Conservation (phyloP, 164 flowering plant species). For the Dillenia suffruticosa region DNA sequence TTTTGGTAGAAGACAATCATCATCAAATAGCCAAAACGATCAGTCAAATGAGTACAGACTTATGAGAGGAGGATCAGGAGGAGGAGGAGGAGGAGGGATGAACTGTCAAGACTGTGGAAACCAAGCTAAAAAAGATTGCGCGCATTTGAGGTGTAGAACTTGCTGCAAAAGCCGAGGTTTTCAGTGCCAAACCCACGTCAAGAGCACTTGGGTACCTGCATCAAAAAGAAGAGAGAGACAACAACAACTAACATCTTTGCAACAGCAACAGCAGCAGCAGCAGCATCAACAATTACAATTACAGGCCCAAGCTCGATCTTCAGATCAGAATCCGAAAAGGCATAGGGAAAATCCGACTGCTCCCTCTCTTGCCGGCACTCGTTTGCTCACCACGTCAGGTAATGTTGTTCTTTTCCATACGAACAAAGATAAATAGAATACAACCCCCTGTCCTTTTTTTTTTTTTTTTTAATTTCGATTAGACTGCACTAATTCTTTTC, state of each 20-base stretch:
- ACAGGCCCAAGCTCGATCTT: slow-evolving; percentile 15
- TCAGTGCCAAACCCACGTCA: slow-evolving; percentile 64
- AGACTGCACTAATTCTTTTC: too few species aligned
- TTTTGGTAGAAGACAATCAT: too few species aligned
- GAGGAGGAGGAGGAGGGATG: slow-evolving; percentile 23
- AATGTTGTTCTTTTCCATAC: slow-evolving; percentile 3
- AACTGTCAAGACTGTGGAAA: slow-evolving; percentile 80
- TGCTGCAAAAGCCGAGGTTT: slow-evolving; percentile 75
- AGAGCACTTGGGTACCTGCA: slow-evolving; percentile 82
- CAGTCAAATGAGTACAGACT: too few species aligned
- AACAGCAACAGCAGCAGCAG: slow-evolving; percentile 23
- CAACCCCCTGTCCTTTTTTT: too few species aligned
- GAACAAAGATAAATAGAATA: too few species aligned
- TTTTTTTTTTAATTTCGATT: too few species aligned
- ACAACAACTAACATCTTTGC: slow-evolving; percentile 28
- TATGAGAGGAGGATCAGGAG: slow-evolving; percentile 2
- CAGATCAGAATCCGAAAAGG: slow-evolving; percentile 31
- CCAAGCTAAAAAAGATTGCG: slow-evolving; percentile 76
- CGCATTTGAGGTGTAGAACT: slow-evolving; percentile 60
- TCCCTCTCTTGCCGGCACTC: slow-evolving; percentile 12
- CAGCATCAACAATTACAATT: slow-evolving; percentile 12
- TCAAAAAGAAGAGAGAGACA: slow-evolving; percentile 57
- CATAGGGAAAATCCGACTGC: slow-evolving; percentile 29
- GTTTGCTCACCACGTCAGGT: slow-evolving; percentile 29
- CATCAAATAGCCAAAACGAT: too few species aligned